Evolutionary conservation across 2,329 filamentous ascomycete genomes (phyloP).

Genomic region (Claviceps arundinis): DNA sequence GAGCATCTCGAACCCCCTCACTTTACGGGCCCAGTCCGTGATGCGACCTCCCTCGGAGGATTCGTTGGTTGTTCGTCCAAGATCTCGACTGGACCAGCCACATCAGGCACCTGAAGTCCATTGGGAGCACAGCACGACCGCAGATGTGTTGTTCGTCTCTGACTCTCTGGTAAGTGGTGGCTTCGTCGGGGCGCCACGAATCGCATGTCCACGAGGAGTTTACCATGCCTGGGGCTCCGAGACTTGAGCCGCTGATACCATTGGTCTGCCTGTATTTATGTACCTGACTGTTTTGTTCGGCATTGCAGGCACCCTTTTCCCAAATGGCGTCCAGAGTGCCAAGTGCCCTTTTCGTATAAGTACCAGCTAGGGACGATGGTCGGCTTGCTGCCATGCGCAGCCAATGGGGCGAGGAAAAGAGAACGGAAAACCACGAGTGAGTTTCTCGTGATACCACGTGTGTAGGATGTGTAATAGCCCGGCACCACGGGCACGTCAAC

Average conservation of each 20-base stretch:
- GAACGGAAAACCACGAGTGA: no score
- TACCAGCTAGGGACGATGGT: not conserved
- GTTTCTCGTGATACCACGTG: not conserved
- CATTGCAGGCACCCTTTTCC: not conserved
- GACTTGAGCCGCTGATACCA: not conserved
- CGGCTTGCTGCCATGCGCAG: not conserved
- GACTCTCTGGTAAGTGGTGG: not conserved
- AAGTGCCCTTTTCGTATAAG: not conserved
- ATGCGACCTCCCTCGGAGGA: not conserved
- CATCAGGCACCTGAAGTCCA: not conserved
- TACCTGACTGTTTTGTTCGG: not conserved
- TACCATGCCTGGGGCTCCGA: not conserved
- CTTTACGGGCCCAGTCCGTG: not conserved
- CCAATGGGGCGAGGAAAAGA: not conserved
- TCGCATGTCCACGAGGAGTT: not conserved
- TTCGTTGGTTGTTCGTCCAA: not conserved
- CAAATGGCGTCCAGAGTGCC: not conserved
- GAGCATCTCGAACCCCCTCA: not conserved
- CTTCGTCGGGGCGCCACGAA: not conserved
- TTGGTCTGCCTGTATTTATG: not conserved
- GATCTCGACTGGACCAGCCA: not conserved
- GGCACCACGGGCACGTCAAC: not conserved
- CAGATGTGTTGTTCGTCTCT: not conserved
- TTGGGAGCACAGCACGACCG: not conserved
- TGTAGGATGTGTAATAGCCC: not conserved